phyloP scores from a whole-genome alignment of 441 rosid genomes.

The Populus hybrid region DNA sequence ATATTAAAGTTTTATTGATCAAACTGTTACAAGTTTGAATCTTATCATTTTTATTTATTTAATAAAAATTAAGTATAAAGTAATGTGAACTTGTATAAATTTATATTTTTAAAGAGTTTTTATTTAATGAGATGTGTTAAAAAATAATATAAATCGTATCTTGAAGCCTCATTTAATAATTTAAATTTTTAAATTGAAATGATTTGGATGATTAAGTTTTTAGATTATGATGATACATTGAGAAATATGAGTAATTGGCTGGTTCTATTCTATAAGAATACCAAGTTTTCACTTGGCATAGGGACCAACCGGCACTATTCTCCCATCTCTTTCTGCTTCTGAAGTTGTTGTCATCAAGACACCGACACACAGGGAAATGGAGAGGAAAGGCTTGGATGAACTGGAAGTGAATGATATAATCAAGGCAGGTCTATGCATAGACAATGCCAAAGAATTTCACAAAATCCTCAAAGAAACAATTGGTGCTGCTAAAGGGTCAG shows the following conservation, averaged over 20 bases:
- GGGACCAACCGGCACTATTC: neutral
- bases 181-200: no score
- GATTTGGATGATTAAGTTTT: no score
- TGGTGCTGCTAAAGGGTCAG: slow-evolving; percentile 23
- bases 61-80: no score
- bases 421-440: slow-evolving; percentile 45
- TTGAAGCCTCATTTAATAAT: fast-evolving
- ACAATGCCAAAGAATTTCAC: slow-evolving; percentile 44
- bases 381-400: slow-evolving; percentile 37
- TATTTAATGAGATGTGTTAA: fast-evolving
- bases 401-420: slow-evolving; percentile 48
- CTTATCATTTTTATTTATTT: no score
- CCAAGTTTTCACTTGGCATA: neutral
- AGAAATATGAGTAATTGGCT: no score
- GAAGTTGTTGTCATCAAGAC: neutral
- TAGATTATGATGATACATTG: fast-evolving
- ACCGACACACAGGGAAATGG: neutral
- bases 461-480: slow-evolving; percentile 31
- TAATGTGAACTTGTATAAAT: no score
- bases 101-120: fast-evolving
- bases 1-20: no score
- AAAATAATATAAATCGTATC: no score
- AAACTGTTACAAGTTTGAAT: no score
- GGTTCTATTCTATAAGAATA: no score
- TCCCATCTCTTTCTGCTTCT: neutral